Base-by-base conservation (phyloP, 2,329 filamentous ascomycete species). In the Orbilia blumenaviensis region DNA sequence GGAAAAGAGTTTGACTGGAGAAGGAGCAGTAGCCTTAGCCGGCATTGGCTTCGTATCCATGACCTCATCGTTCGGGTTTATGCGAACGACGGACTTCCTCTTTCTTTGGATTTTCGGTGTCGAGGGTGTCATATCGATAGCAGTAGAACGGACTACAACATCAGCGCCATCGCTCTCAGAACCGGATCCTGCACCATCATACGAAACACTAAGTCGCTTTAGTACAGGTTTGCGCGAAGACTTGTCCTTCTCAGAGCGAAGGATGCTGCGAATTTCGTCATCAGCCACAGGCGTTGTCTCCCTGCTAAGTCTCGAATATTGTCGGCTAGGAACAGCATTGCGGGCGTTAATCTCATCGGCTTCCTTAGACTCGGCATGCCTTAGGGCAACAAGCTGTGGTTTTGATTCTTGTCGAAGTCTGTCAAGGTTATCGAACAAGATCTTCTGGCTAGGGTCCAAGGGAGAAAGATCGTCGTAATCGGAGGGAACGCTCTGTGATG, bases 61-160 rank as follows among this genome's bases (percentile, higher is more conserved):
- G 7, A 67, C 25, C 29, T 48, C 38, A 3, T 56, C 52, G 6
- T 9, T 38, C 16, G 44, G 16, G 21, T 50, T 44, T 34, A 41
- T 44, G 21, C 60, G 48, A 18, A 50, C 29, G 5, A 32, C 41
- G 16, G 48, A 48, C n/a, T 64, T 58, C 9, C 67, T 34, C 67
- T 72, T 72, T 12, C 58, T 36, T 29, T 66, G 48, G n/a, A 72
- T 72, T 32, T 72, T 72, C 12, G 67, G 67, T 3, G 67, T 72
- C 2, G 60, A 50, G 18, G 67, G 67, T 4, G 67, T 66, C 60
- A 50, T 56, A 14, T 72, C 67, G 12, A 72, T 72, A 12, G 67
- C 36, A 21, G 38, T 60, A 2, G 60, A 34, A 23, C 41, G 46
- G 14, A 7, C 7, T n/a, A 29, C 27, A 7, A 54, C 32, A 0